Percentiles rank a stretch among this genome's conserved stretches.
Evolutionary conservation across 331 rosid genomes (phyloP).

Genomic region (Arachis monticola): DNA sequence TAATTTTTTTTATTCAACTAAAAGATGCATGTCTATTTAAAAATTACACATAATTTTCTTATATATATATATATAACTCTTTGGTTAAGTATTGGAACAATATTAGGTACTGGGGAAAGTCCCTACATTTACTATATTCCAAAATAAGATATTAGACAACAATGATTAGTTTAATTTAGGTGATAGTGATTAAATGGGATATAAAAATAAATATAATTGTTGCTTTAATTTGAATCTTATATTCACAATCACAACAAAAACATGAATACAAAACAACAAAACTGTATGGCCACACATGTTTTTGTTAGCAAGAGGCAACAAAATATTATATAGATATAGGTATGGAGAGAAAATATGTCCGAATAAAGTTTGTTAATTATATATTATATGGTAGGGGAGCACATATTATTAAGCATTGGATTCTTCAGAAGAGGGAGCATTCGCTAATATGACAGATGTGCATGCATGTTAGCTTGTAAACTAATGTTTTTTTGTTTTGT

Average conservation of each 20-base stretch:
- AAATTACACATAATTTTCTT: no score
- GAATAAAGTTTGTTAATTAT: not conserved
- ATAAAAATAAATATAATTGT: no score
- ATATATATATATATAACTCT: no score
- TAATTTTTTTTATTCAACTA: no score
- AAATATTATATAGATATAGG: slow-evolving; percentile 9
- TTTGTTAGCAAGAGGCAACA: slow-evolving; percentile 9
- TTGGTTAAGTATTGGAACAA: no score
- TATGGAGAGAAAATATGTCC: not conserved
- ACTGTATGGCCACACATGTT: slow-evolving; percentile 39
- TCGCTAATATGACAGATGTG: slow-evolving; percentile 41
- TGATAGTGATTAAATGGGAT: no score
- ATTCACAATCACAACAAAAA: slow-evolving; percentile 31
- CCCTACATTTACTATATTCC: no score
- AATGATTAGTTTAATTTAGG: no score
- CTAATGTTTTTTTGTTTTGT: slow-evolving; percentile 10
- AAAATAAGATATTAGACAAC: no score
- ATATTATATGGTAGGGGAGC: not conserved
- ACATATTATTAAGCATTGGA: slow-evolving; percentile 61
- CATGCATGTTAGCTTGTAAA: slow-evolving; percentile 40
- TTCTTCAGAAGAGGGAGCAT: slow-evolving; percentile 51
- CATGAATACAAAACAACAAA: slow-evolving; percentile 36
- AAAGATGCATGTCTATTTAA: no score
- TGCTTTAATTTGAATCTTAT: no score
- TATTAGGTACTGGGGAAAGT: no score